These are phyloP conservation scores for Brassica hybrid DNA, from an alignment of 441 rosid species.

Conservation along the genomic window DNA sequence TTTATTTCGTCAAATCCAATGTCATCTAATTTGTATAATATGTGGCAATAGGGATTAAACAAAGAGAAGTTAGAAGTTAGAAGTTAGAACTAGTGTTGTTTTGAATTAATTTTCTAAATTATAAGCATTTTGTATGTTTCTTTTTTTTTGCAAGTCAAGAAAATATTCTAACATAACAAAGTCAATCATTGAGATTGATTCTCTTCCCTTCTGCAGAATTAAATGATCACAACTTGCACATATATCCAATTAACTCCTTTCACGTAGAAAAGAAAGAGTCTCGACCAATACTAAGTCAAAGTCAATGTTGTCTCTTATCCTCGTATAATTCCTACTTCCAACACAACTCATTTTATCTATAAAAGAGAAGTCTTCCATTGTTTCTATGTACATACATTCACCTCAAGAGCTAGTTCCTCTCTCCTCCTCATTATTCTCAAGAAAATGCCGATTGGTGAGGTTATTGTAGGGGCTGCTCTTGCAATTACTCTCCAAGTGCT, in stretches of 20 bases:
- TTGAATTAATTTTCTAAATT: neutral
- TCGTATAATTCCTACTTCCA: neutral
- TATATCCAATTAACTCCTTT: neutral
- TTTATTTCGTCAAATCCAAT: no score
- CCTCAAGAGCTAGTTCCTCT: no score
- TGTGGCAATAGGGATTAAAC: neutral
- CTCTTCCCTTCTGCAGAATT: neutral
- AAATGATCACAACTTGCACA: conserved; percentile 11
- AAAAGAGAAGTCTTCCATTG: neutral
- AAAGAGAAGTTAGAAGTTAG: neutral
- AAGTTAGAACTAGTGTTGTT: neutral
- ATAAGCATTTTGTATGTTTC: neutral
- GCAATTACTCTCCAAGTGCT: conserved; percentile 14
- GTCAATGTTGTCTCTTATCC: conserved; percentile 1
- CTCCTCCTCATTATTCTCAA: conserved; percentile 12
- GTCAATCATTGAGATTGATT: conserved; percentile 10
- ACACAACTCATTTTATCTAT: neutral
- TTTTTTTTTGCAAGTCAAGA: neutral
- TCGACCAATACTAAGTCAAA: conserved; percentile 2
- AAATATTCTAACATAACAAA: neutral
- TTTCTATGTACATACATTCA: no score
- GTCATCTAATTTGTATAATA: neutral
- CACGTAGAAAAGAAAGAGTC: neutral
- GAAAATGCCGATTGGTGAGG: conserved; percentile 11
- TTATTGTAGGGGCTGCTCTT: conserved; percentile 18